phyloP scores from a whole-genome alignment of 164 flowering plant species.

The Berberis thunbergii region DNA sequence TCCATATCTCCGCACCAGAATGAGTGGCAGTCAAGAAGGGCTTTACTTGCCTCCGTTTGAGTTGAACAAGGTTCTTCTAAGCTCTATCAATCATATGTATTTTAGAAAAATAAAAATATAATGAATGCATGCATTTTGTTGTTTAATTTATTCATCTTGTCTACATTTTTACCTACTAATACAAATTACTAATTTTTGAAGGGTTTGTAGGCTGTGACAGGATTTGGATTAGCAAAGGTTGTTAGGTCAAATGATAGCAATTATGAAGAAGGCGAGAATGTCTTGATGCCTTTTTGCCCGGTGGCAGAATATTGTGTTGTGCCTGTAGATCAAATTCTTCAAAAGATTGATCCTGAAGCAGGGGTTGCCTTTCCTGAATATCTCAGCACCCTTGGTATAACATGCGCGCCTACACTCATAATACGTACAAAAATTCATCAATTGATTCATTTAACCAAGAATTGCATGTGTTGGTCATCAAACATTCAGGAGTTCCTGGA shows the following conservation, averaged over 20 bases:
- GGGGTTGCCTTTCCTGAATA: slow-evolving; percentile 23
- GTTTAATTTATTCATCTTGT: too few species aligned
- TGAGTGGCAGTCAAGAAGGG: slow-evolving; percentile 28
- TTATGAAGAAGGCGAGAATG: slow-evolving; percentile 26
- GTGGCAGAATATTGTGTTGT: slow-evolving; percentile 26
- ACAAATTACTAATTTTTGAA: too few species aligned
- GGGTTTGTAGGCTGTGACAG: slow-evolving; percentile 13
- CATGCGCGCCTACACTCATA: too few species aligned
- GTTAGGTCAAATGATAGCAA: slow-evolving; percentile 17
- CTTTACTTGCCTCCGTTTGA: slow-evolving; percentile 20
- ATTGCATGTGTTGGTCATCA: too few species aligned
- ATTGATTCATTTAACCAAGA: too few species aligned
- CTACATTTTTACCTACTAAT: too few species aligned
- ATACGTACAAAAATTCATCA: too few species aligned
- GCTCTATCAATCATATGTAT: background rate
- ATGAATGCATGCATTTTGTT: background rate
- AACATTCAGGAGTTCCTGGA: slow-evolving; percentile 30
- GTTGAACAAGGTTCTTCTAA: slow-evolving; percentile 23
- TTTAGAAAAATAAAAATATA: background rate
- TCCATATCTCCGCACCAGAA: slow-evolving; percentile 25
- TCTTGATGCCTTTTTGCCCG: slow-evolving; percentile 15
- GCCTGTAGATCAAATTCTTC: slow-evolving; percentile 10
- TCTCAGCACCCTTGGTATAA: slow-evolving; percentile 29
- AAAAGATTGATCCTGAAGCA: slow-evolving; percentile 22
- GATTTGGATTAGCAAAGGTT: slow-evolving; percentile 25